Evolutionary conservation across 345 rosid genomes (phyloP).

Genomic region (Luvunga scandens): DNA sequence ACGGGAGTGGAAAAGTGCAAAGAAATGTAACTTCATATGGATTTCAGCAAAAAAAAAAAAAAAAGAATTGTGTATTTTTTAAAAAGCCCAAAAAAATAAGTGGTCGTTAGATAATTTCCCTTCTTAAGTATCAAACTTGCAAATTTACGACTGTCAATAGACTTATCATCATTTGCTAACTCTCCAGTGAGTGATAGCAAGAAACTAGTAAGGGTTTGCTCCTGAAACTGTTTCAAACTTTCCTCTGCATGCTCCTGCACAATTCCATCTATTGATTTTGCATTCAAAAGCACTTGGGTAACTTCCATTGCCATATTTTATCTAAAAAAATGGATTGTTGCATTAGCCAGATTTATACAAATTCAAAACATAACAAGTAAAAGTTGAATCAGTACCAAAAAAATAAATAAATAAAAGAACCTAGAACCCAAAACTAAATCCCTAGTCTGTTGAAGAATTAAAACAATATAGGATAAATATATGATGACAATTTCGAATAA

Average conservation of each 20-base stretch:
- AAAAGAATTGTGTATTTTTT: too few species aligned
- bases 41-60: too few species aligned
- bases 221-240: slow-evolving; percentile 34
- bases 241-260: slow-evolving; percentile 43
- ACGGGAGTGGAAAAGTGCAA: too few species aligned
- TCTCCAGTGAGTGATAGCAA: slow-evolving; percentile 33
- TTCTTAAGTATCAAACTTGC: slow-evolving; percentile 35
- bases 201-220: slow-evolving; percentile 36
- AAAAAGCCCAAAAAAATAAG: too few species aligned
- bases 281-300: slow-evolving; percentile 38
- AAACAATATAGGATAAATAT: neutral
- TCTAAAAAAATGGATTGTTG: slow-evolving; percentile 13
- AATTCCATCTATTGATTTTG: slow-evolving; percentile 37
- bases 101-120: too few species aligned
- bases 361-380: neutral
- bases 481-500: too few species aligned
- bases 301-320: slow-evolving; percentile 34
- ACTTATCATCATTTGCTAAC: slow-evolving; percentile 35
- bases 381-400: neutral
- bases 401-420: neutral
- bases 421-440: neutral
- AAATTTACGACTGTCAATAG: slow-evolving; percentile 37
- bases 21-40: too few species aligned
- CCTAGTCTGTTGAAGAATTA: neutral
- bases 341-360: neutral